phyloP scores from a whole-genome alignment of 495 filamentous ascomycete genomes.

The Entonaema liquescens region DNA sequence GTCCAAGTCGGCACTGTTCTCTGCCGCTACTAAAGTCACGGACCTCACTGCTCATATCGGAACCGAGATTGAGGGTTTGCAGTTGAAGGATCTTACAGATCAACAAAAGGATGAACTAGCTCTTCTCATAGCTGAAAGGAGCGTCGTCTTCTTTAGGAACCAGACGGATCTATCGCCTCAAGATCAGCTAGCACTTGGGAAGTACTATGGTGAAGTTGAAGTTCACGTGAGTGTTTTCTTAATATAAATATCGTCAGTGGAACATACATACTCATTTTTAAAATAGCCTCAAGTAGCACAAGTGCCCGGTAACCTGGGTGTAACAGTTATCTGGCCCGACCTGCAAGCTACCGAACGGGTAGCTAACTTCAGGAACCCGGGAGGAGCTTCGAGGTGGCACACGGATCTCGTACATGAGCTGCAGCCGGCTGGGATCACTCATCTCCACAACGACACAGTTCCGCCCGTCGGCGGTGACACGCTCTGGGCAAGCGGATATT shows the following conservation, averaged over 20 bases:
- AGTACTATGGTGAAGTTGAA: conserved; percentile 73
- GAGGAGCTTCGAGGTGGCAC: conserved; percentile 73
- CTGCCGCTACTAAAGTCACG: conserved; percentile 71
- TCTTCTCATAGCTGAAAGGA: conserved; percentile 74
- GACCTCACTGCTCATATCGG: conserved; percentile 73
- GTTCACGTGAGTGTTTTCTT: conserved; percentile 63
- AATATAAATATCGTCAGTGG: background rate
- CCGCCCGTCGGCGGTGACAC: conserved; percentile 74
- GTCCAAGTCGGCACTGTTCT: conserved; percentile 69
- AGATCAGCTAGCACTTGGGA: conserved; percentile 71
- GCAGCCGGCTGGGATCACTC: conserved; percentile 75
- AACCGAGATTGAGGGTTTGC: conserved; percentile 74
- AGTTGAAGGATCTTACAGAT: conserved; percentile 72
- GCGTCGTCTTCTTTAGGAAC: conserved; percentile 79
- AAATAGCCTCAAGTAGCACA: conserved; percentile 72
- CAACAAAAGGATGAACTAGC: conserved; percentile 77
- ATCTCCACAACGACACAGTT: conserved; percentile 73
- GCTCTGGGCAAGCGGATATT: conserved; percentile 74
- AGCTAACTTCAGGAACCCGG: conserved; percentile 69
- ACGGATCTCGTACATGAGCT: conserved; percentile 74
- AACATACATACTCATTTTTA: conserved; percentile 10
- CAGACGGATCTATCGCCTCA: conserved; percentile 72
- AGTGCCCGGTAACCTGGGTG: conserved; percentile 70
- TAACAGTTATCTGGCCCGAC: conserved; percentile 74
- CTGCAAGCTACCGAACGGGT: conserved; percentile 64